Percentiles rank a stretch among this genome's conserved stretches.
Evolutionary conservation across 2,329 filamentous ascomycete species (phyloP).

Genomic region (Fusarium sp.): DNA sequence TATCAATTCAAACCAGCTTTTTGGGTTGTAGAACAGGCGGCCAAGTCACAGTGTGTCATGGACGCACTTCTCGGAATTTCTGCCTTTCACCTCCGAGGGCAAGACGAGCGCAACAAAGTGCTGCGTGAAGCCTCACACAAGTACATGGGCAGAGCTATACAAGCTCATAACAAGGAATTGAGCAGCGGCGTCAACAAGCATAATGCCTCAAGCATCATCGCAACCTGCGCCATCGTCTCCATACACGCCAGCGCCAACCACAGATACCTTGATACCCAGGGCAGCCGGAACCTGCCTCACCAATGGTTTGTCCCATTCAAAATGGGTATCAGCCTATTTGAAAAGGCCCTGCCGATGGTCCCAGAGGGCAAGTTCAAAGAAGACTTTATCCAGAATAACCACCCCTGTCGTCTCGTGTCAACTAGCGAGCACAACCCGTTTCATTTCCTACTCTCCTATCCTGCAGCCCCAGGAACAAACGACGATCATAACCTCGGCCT

Average conservation of each 20-base stretch:
- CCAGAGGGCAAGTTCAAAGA: background rate
- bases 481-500: background rate
- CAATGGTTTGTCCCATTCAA: conserved; percentile 11
- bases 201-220: background rate
- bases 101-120: background rate
- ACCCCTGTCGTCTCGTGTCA: background rate
- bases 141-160: conserved; percentile 11
- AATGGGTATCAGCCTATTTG: background rate
- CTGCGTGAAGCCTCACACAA: conserved; percentile 8
- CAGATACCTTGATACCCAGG: background rate
- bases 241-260: background rate
- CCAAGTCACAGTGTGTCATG: background rate
- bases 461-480: background rate
- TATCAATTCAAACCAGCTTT: background rate
- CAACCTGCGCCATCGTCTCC: background rate
- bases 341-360: background rate
- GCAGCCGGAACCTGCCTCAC: background rate
- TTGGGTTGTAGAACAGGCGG: conserved; percentile 7
- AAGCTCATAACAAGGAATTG: background rate
- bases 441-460: conserved; percentile 7
- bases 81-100: conserved; percentile 13
- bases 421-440: background rate
- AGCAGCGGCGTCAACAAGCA: background rate
- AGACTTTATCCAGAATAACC: too few relatives aligned
- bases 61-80: conserved; percentile 12